A percentile compares a stretch with the other conserved stretches of the same genome.
Evolutionary conservation across 2,329 filamentous ascomycete species (phyloP).

Genomic region (Colletotrichum euphorbiae): DNA sequence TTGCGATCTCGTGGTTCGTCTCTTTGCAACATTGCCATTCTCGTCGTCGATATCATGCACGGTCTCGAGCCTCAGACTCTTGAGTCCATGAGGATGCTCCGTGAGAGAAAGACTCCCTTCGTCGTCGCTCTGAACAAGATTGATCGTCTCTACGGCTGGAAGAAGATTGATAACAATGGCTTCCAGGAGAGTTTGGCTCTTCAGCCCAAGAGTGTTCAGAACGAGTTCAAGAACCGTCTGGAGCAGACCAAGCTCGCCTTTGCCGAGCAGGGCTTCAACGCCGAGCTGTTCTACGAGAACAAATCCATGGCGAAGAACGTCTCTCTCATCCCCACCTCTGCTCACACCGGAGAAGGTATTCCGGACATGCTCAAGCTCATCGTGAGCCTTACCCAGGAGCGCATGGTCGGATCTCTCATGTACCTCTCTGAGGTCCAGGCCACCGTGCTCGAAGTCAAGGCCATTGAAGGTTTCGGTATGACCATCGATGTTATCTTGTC

Average conservation of each 20-base stretch:
- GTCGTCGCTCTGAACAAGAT: conserved; percentile 99
- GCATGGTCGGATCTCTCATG: conserved; percentile 97
- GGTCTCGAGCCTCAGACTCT: conserved; percentile 96
- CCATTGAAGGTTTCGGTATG: conserved; percentile 98
- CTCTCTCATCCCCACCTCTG: conserved; percentile 96
- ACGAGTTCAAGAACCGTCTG: conserved; percentile 92
- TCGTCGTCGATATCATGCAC: conserved; percentile 99
- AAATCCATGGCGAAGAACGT: conserved; percentile 95
- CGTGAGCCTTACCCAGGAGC: conserved; percentile 90
- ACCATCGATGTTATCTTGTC: conserved; percentile 97
- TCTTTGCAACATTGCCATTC: conserved; percentile 98
- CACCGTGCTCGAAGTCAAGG: conserved; percentile 98
- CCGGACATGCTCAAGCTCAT: conserved; percentile 99
- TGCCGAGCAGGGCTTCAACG: conserved; percentile 96
- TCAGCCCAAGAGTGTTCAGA: conserved; percentile 93
- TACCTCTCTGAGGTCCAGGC: conserved; percentile 98
- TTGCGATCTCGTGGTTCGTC: conserved; percentile 96
- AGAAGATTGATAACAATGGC: conserved; percentile 98
- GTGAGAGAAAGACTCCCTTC: conserved; percentile 95
- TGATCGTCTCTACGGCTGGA: conserved; percentile 98
- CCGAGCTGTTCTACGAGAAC: conserved; percentile 97
- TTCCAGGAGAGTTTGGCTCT: conserved; percentile 92
- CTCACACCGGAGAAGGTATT: conserved; percentile 98
- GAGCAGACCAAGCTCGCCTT: conserved; percentile 94
- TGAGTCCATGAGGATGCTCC: conserved; percentile 94